A percentile compares a stretch with the other conserved stretches of the same genome.
These are phyloP conservation scores for Globisporangium canariense DNA, from an alignment of 352 stramenopile species.

Conservation along the genomic window DNA sequence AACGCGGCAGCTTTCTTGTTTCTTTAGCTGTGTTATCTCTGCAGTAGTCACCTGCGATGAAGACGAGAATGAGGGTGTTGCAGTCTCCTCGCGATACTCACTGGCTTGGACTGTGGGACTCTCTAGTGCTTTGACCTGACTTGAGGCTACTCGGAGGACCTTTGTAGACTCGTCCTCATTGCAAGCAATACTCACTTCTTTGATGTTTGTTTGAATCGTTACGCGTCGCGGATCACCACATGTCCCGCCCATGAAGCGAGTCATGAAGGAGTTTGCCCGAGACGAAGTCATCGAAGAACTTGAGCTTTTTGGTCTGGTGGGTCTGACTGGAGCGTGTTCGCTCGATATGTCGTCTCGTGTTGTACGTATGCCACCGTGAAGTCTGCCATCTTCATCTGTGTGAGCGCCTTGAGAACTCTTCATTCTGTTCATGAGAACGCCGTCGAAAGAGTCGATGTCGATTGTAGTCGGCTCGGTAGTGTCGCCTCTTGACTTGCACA, in stretches of 20 bases:
- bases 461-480: slow-evolving; percentile 22
- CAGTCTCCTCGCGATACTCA: neutral
- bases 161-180: neutral
- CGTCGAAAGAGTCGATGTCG: slow-evolving; percentile 64
- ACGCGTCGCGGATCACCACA: neutral
- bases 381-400: neutral
- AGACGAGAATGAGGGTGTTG: neutral
- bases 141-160: neutral
- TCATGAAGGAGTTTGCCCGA: slow-evolving; percentile 8
- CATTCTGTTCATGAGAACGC: slow-evolving; percentile 28
- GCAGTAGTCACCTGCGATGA: neutral
- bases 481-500: slow-evolving; percentile 28
- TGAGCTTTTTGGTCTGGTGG: slow-evolving; percentile 29
- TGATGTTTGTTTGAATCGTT: too few species aligned
- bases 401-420: neutral
- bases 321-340: slow-evolving; percentile 9
- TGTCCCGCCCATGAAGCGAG: slow-evolving; percentile 18
- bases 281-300: slow-evolving; percentile 20
- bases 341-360: neutral
- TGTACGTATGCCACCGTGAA: neutral
- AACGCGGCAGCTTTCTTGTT: neutral
- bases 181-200: neutral
- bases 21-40: neutral
- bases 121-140: slow-evolving; percentile 18
- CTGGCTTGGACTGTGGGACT: neutral